These are phyloP conservation scores for Nelumbo lutea DNA, from an alignment of 164 flowering plant genomes.

Conservation along the genomic window DNA sequence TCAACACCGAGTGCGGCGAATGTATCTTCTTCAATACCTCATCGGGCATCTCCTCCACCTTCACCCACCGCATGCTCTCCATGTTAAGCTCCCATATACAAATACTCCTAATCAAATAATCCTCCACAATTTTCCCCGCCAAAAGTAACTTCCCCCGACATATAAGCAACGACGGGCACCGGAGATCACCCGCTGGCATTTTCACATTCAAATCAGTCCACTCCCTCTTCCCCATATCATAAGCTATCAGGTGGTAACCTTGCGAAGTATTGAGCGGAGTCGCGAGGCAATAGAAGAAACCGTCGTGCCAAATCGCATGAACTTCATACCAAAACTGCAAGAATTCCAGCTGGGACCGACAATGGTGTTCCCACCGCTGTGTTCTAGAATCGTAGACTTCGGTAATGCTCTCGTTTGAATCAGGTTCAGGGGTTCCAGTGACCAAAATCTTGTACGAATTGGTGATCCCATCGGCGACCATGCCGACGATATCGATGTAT, in stretches of 20 bases:
- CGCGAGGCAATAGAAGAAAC: constrained; percentile 25
- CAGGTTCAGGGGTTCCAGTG: constrained; percentile 22
- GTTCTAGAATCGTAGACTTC: constrained; percentile 25
- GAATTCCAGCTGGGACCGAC: constrained; percentile 19
- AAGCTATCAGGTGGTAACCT: constrained; percentile 18
- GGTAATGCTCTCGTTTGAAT: constrained; percentile 21
- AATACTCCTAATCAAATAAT: constrained; percentile 24
- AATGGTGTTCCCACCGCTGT: constrained; percentile 19
- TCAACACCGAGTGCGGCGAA: constrained; percentile 21
- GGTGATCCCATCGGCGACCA: constrained; percentile 14
- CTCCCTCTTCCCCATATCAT: constrained; percentile 15
- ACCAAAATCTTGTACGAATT: constrained; percentile 17
- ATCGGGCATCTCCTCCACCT: constrained; percentile 23
- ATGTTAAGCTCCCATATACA: constrained; percentile 25
- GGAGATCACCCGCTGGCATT: constrained; percentile 19
- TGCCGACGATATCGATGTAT: constrained; percentile 25
- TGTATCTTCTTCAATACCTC: constrained; percentile 22
- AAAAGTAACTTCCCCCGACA: constrained; percentile 22
- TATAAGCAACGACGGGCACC: constrained; percentile 24
- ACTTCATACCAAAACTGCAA: constrained; percentile 27
- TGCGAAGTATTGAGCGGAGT: constrained; percentile 19
- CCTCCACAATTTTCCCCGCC: constrained; percentile 30
- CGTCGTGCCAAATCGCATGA: constrained; percentile 23
- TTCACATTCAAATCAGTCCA: constrained; percentile 28
- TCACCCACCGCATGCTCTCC: constrained; percentile 23